Conservation (phyloP, 208 protist genomes). For the Leishmania aethiopica region DNA sequence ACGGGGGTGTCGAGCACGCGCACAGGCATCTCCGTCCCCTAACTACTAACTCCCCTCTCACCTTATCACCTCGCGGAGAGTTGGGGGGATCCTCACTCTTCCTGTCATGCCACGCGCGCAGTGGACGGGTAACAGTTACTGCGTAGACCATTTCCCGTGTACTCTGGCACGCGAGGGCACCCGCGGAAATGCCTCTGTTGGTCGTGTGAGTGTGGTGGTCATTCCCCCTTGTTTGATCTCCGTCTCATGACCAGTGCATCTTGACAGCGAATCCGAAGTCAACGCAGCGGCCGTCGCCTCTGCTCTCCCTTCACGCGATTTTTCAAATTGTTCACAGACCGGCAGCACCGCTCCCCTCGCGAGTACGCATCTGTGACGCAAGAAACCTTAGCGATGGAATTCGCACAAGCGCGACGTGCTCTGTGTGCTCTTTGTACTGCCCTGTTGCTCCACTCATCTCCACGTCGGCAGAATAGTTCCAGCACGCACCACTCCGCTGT, state of each 20-base stretch:
- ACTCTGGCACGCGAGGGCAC: neutral
- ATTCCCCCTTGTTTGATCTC: no score
- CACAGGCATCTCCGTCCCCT: neutral
- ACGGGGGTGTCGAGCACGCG: neutral
- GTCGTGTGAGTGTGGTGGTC: neutral
- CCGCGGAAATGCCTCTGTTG: neutral
- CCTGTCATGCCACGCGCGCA: neutral
- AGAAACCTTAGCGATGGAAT: neutral
- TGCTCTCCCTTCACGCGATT: neutral
- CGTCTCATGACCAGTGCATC: neutral
- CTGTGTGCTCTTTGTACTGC: neutral
- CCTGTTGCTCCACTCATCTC: neutral
- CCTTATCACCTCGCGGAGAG: neutral
- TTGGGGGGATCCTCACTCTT: neutral
- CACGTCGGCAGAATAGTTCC: neutral
- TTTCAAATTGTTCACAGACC: neutral
- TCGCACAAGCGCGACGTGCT: neutral
- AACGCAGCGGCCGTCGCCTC: neutral
- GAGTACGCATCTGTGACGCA: neutral
- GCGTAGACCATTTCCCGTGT: neutral
- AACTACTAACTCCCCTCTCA: neutral
- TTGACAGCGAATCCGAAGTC: neutral
- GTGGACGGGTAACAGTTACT: conserved; percentile 38
- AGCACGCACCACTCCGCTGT: neutral
- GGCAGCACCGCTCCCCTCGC: neutral